These are phyloP conservation scores for Colletotrichum simmondsii DNA, from an alignment of 2,329 filamentous ascomycete genomes.

Conservation along the genomic window DNA sequence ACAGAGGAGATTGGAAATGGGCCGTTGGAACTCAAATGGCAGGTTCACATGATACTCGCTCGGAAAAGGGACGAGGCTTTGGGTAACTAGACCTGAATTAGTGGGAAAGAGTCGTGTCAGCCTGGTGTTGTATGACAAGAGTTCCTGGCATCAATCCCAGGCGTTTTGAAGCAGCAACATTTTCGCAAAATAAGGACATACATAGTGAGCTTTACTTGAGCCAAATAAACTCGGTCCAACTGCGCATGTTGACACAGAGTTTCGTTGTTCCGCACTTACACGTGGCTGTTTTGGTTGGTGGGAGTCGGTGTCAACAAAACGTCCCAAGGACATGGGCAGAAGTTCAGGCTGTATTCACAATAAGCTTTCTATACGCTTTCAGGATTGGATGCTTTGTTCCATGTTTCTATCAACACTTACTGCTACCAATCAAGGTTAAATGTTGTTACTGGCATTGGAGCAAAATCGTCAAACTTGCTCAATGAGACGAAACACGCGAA, in stretches of 20 bases:
- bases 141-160: neutral
- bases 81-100: neutral
- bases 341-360: neutral
- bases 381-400: neutral
- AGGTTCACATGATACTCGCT: conserved; percentile 24
- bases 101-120: neutral
- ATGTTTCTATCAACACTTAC: neutral
- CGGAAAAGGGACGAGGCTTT: neutral
- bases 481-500: neutral
- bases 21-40: conserved; percentile 15
- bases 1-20: neutral
- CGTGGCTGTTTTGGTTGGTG: neutral
- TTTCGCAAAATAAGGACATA: neutral
- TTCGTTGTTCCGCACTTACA: neutral
- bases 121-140: neutral
- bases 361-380: neutral
- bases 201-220: neutral
- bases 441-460: neutral
- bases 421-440: neutral
- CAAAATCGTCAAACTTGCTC: neutral
- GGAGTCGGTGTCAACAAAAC: neutral
- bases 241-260: neutral
- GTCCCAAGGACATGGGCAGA: neutral
- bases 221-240: neutral
- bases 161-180: no score